A percentile compares a stretch with the other conserved stretches of the same genome.
phyloP scores from a whole-genome alignment of 139 green algal species.

The Trebouxia sp. region DNA sequence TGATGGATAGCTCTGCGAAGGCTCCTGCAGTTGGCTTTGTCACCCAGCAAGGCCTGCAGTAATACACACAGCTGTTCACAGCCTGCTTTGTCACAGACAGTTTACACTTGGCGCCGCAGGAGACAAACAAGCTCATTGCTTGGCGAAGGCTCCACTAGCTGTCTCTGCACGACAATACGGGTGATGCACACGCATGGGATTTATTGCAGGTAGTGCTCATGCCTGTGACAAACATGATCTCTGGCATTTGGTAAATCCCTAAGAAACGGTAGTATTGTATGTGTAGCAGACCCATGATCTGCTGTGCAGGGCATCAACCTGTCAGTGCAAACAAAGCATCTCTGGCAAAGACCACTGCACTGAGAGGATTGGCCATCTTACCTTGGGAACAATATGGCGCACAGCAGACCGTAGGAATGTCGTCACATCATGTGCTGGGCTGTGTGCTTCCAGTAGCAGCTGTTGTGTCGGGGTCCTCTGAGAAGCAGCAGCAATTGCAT shows the following conservation, averaged over 20 bases:
- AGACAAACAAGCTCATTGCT: background rate
- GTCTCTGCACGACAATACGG: background rate
- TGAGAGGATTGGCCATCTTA: background rate
- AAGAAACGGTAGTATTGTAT: too few relatives aligned
- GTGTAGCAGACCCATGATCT: too few relatives aligned
- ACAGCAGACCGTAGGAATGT: background rate
- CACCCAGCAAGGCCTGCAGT: conserved; percentile 61
- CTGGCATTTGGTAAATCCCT: too few relatives aligned
- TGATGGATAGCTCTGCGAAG: conserved; percentile 44
- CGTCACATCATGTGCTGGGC: background rate
- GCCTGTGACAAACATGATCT: too few relatives aligned
- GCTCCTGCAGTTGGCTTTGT: conserved; percentile 36
- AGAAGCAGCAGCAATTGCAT: background rate
- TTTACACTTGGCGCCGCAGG: background rate
- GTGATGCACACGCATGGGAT: background rate
- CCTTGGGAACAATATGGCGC: background rate
- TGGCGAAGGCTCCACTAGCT: background rate
- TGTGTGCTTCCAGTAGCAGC: background rate
- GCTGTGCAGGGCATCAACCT: too few relatives aligned
- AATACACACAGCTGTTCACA: background rate
- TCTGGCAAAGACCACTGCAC: too few relatives aligned
- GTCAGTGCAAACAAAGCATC: too few relatives aligned
- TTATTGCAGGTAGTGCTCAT: background rate
- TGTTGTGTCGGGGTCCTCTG: background rate
- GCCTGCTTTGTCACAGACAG: background rate